Base-by-base conservation (phyloP, 2,329 filamentous ascomycete species). In the Exophiala lecanii-corni region DNA sequence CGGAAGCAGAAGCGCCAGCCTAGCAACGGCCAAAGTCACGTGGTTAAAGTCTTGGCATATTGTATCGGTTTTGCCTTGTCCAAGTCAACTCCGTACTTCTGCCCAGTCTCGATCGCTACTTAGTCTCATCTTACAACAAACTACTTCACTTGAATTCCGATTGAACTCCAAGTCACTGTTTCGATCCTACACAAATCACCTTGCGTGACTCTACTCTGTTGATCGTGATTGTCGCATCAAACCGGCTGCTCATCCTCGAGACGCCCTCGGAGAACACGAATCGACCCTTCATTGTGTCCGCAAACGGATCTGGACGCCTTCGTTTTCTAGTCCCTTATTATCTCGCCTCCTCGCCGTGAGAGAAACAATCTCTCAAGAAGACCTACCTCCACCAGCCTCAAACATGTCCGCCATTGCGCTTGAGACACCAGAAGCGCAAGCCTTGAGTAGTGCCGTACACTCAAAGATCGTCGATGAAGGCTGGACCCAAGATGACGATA, bases 401-500 rank as follows among this genome's bases (percentile, higher is more conserved):
- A 41, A 9, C 21, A 56, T 56, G 54, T 46, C 54, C 41, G 45
- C 47, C 9, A 53, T 55, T 25, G 71, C 78, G 41, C 75, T 85
- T 54, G 84, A 85, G 57, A 88, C 89, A 62, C 86, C 88, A 36
- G 73, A 97, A 61, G 89, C 89, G 54, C 79, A 89, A 56, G 85
- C 88, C 53, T 79, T 98, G 41, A 88, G 84, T 62, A 73, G 75
- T 57, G 83, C 82, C 31, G 89, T 97, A 51, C 86, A 92, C 67
- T 84, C 87, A 21, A 97, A 97, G 71, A 75, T 98, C 45, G 79
- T 88, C 46, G 91, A 98, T 68, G 83, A 89, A 55, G 91, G 89
- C 58, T 97, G 92, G 91, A 89, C 82, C 50, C 82, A 84, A 20
- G 85, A 83, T 49, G 79, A 81, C 59, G 88, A 91, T 64, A 82